These are phyloP conservation scores for Collybia sp. DNA, from an alignment of 768 basidiomycete species.

Conservation along the genomic window DNA sequence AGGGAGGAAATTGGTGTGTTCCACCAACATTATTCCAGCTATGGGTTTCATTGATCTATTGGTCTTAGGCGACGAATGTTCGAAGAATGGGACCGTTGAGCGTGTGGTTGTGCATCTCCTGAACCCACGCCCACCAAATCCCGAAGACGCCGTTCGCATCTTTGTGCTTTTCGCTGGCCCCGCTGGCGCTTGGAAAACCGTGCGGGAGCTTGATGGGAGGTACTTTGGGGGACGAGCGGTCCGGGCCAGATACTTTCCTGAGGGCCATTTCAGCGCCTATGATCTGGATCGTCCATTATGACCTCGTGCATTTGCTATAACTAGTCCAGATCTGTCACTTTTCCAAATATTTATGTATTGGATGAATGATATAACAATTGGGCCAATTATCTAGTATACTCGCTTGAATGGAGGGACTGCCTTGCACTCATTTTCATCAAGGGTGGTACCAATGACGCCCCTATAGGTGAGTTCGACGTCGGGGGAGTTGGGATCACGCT, in stretches of 20 bases:
- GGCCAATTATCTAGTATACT: constrained; percentile 57
- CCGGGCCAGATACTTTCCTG: constrained; percentile 78
- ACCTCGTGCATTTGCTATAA: constrained; percentile 5
- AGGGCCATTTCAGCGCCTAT: constrained; percentile 44
- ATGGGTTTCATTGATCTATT: neutral
- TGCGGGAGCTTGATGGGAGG: constrained; percentile 88
- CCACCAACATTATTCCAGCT: neutral
- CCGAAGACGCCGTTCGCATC: constrained; percentile 84
- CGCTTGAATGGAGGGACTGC: constrained; percentile 97
- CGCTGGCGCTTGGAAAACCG: constrained; percentile 94
- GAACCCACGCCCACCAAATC: constrained; percentile 56
- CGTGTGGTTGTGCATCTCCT: constrained; percentile 81
- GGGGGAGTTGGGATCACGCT: constrained; percentile 67
- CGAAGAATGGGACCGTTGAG: constrained; percentile 89
- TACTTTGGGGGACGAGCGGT: constrained; percentile 88
- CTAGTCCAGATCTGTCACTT: constrained; percentile 9
- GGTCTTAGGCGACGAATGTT: constrained; percentile 77
- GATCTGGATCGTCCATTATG: constrained; percentile 45
- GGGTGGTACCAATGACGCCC: constrained; percentile 74
- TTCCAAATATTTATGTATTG: neutral
- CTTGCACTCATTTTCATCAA: constrained; percentile 97
- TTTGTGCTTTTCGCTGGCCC: constrained; percentile 91
- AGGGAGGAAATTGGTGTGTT: constrained; percentile 81
- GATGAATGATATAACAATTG: no score
- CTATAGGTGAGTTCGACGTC: constrained; percentile 91